Conservation (phyloP, 208 protist species). For the Leishmania braziliensis region DNA sequence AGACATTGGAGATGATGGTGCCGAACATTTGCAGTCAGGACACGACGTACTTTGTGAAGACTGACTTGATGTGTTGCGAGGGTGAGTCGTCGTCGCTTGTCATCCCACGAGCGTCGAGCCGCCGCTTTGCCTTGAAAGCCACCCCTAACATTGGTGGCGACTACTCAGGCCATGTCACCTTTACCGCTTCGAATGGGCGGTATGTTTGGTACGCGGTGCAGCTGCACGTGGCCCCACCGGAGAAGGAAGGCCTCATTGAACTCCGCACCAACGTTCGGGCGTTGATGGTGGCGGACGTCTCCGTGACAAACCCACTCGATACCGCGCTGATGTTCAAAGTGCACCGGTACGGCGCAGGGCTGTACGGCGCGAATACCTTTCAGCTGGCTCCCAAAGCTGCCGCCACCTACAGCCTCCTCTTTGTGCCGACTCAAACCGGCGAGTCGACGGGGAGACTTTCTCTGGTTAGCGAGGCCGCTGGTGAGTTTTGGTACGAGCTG, state of each 20-base stretch:
- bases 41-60: slow-evolving; percentile 78
- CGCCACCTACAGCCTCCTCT: slow-evolving; percentile 80
- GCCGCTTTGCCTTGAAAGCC: slow-evolving; percentile 80
- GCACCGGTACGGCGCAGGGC: slow-evolving; percentile 66
- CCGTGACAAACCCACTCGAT: slow-evolving; percentile 83
- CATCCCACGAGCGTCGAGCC: slow-evolving; percentile 42
- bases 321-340: slow-evolving; percentile 79
- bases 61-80: slow-evolving; percentile 84
- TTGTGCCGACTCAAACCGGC: slow-evolving; percentile 82
- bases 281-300: slow-evolving; percentile 85
- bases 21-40: slow-evolving; percentile 77
- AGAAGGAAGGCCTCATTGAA: slow-evolving; percentile 86
- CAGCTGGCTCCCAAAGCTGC: slow-evolving; percentile 46
- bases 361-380: slow-evolving; percentile 81
- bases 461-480: slow-evolving; percentile 87
- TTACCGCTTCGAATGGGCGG: slow-evolving; percentile 65
- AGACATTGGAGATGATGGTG: slow-evolving; percentile 59
- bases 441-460: slow-evolving; percentile 70
- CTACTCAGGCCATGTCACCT: slow-evolving; percentile 84
- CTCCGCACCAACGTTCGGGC: slow-evolving; percentile 82
- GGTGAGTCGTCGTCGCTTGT: slow-evolving; percentile 69
- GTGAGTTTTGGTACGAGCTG: slow-evolving; percentile 96
- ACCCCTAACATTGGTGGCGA: slow-evolving; percentile 81
- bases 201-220: slow-evolving; percentile 93
- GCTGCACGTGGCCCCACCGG: slow-evolving; percentile 75